Base-by-base conservation (phyloP, 768 basidiomycete genomes). In the Termitomyces sp. region DNA sequence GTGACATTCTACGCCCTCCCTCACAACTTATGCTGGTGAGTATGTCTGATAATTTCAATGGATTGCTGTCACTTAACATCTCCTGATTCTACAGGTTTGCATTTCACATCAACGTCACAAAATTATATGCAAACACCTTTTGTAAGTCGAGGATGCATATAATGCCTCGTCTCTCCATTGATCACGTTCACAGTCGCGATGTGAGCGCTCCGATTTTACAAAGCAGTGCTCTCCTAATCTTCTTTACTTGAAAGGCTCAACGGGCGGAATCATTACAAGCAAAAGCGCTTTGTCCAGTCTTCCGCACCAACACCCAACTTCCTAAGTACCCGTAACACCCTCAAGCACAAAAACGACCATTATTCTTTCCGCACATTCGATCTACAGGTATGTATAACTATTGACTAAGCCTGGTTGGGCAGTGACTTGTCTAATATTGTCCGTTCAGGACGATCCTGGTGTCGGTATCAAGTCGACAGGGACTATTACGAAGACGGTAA, bases 71-170 rank as follows among this genome's bases (percentile, higher is more conserved):
- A 7, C 14, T 25, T 54, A 23, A 32, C 32, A 35, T 48, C 21
- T 49, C 16, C 19, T n/a, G n/a, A 48, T 14, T 49, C 1, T n/a
- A 30, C 19, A 79, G 78, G 78, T 64, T 79, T 49, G 74, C 77
- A 3, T 72, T 79, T 56, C 77, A 79, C 56, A 68, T 78, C 56
- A 77, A 77, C 56, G 74, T 78, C 27, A 79, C 77, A 5, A 77
- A 75, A 52, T 66, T 79, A 11, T 79, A 79, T 59, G 77, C 74
- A 19, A 78, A 79, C 58, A 78, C 77, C 1, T 79, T 78, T 66
- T 79, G 78, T 79, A 55, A 70, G 78, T 72, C 16, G 3, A 23
- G 32, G 32, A 54, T n/a, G 14, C 5, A 3, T 34, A 23, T 48
- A 14, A 2, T 3, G 14, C 11, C 10, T 12, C 14, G n/a, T 83